phyloP scores from a whole-genome alignment of 805 yeast genomes.

The Nakazawaea molendinolei region DNA sequence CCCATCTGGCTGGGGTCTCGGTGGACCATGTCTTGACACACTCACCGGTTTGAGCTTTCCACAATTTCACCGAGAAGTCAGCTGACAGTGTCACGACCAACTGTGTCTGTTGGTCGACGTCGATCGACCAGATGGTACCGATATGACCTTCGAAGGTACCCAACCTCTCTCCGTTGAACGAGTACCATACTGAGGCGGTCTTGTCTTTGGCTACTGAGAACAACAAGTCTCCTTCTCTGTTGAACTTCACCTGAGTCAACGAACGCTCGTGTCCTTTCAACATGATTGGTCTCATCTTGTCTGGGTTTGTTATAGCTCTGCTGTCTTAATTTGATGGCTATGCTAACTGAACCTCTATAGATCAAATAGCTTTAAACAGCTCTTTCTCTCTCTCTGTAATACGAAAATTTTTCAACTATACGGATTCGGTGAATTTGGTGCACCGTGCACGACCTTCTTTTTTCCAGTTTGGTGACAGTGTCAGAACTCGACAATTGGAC shows the following conservation, averaged over 20 bases:
- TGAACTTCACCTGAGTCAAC: constrained; percentile 90
- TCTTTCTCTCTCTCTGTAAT: constrained; percentile 17
- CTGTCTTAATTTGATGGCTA: constrained; percentile 13
- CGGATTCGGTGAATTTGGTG: background rate
- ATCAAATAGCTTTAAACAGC: constrained; percentile 17
- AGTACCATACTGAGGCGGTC: constrained; percentile 87
- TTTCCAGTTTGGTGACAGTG: too few species aligned
- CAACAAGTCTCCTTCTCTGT: constrained; percentile 90
- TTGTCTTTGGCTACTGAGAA: constrained; percentile 90
- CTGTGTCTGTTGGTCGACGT: constrained; percentile 65
- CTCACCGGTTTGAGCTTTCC: constrained; percentile 78
- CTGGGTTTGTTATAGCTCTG: too few species aligned
- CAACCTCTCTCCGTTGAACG: constrained; percentile 91
- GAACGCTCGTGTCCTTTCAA: constrained; percentile 97
- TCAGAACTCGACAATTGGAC: constrained; percentile 49
- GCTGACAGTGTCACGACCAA: constrained; percentile 85
- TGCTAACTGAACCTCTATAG: constrained; percentile 15
- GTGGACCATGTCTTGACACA: constrained; percentile 65
- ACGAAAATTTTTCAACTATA: background rate
- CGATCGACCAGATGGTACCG: constrained; percentile 95
- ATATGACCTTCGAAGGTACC: constrained; percentile 87
- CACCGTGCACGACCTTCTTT: too few species aligned
- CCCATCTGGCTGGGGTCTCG: constrained; percentile 86
- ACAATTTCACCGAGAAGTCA: constrained; percentile 76
- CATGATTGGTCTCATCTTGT: constrained; percentile 60